Evolutionary conservation across 129 eudicot genomes (phyloP).

Genomic region (Artemisia tridentata): DNA sequence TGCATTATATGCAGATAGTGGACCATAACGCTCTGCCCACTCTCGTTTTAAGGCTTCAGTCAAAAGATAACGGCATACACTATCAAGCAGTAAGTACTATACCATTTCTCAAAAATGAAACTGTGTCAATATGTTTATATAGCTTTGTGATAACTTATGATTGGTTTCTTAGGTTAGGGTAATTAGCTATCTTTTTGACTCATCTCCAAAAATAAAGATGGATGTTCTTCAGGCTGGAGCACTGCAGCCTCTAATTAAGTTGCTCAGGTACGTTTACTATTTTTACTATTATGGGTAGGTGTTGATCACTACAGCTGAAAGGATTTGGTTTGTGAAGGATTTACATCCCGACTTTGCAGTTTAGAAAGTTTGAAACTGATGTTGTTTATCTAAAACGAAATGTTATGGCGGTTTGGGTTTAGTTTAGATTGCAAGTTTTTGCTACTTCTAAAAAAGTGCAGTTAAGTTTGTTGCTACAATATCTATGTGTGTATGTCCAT

Average conservation of each 20-base stretch:
- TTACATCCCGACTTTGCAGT: too few relatives aligned
- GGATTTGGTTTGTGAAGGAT: not conserved
- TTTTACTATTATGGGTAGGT: not conserved
- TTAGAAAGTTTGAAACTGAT: not conserved
- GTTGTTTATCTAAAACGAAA: not conserved
- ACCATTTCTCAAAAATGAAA: constrained; percentile 11
- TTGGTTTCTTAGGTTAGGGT: constrained; percentile 76
- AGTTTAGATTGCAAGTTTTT: not conserved
- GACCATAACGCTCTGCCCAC: constrained; percentile 83
- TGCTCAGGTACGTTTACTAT: constrained; percentile 53
- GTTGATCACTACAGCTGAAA: not conserved
- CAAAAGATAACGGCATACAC: constrained; percentile 74
- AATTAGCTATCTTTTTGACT: constrained; percentile 90
- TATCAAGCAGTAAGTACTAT: constrained; percentile 72
- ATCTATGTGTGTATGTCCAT: not conserved
- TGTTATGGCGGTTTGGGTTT: not conserved
- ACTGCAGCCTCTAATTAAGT: constrained; percentile 82
- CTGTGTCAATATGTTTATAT: not conserved
- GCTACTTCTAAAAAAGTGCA: not conserved
- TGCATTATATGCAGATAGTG: constrained; percentile 64
- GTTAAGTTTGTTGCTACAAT: not conserved
- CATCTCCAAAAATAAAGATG: constrained; percentile 85
- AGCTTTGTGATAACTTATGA: constrained; percentile 5
- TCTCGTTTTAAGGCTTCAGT: constrained; percentile 78
- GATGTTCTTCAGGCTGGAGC: constrained; percentile 97